phyloP scores from a whole-genome alignment of 345 rosid species.

The Pistacia atlantica region DNA sequence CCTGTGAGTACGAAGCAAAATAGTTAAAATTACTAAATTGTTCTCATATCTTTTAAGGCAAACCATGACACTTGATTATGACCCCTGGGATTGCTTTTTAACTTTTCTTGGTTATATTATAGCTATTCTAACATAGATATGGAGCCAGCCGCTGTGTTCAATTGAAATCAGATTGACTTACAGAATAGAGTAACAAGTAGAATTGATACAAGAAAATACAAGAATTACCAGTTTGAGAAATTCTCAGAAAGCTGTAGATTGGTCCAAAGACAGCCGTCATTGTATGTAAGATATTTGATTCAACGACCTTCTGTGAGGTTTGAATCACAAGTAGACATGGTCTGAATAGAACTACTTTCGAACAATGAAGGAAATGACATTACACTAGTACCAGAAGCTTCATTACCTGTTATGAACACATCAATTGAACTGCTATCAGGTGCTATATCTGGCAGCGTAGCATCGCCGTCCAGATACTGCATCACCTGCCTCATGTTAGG shows the following conservation, averaged over 20 bases:
- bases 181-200: neutral
- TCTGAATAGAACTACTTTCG: neutral
- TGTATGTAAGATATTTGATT: conserved; percentile 1
- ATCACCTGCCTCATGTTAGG: conserved; percentile 36
- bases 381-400: conserved; percentile 2
- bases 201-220: neutral
- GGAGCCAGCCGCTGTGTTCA: too few relatives aligned
- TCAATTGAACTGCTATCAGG: neutral
- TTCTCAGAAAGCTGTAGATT: neutral
- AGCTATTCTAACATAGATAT: too few relatives aligned
- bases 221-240: neutral
- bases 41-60: too few relatives aligned
- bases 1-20: too few relatives aligned
- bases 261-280: neutral
- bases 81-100: too few relatives aligned
- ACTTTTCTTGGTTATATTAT: too few relatives aligned
- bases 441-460: conserved; percentile 12
- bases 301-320: conserved; percentile 24
- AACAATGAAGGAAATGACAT: conserved; percentile 9
- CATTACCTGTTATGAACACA: conserved; percentile 21
- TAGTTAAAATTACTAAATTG: too few relatives aligned
- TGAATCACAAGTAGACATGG: conserved; percentile 16
- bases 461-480: conserved; percentile 42
- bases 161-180: too few relatives aligned
- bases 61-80: too few relatives aligned